A percentile compares a stretch with the other conserved stretches of the same genome.
Conservation (phyloP, 2,329 filamentous ascomycete genomes). For the Lasiodiplodia hormozganensis region DNA sequence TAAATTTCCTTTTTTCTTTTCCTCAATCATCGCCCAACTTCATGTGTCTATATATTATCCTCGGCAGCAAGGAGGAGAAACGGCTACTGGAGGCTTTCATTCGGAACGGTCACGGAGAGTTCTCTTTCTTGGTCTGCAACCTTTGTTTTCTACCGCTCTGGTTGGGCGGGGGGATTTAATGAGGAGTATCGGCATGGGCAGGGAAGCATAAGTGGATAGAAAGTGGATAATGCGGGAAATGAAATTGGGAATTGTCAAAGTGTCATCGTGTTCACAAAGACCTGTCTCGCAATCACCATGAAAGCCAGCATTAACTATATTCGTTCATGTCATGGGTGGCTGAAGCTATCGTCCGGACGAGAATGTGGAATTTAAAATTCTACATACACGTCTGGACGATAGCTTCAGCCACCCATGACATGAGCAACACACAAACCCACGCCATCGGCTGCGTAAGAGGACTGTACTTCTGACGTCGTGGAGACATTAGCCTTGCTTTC, state of each 20-base stretch:
- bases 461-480: too few relatives aligned
- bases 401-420: too few relatives aligned
- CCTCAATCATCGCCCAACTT: neutral
- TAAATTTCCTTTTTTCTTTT: neutral
- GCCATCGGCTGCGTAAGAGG: too few relatives aligned
- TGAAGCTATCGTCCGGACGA: too few relatives aligned
- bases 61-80: neutral
- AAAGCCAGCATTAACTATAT: neutral
- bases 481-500: too few relatives aligned
- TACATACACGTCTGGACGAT: too few relatives aligned
- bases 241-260: neutral
- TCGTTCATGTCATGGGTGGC: too few relatives aligned
- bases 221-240: slow-evolving; percentile 25
- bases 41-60: slow-evolving; percentile 14
- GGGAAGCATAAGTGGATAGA: slow-evolving; percentile 10
- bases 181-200: neutral
- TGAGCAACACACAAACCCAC: too few relatives aligned
- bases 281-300: neutral
- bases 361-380: too few relatives aligned
- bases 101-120: neutral
- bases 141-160: neutral
- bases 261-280: neutral
- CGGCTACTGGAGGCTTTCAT: neutral
- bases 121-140: neutral
- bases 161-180: neutral